phyloP scores from a whole-genome alignment of 179 eudicot genomes.

The Silene noctiflora region DNA sequence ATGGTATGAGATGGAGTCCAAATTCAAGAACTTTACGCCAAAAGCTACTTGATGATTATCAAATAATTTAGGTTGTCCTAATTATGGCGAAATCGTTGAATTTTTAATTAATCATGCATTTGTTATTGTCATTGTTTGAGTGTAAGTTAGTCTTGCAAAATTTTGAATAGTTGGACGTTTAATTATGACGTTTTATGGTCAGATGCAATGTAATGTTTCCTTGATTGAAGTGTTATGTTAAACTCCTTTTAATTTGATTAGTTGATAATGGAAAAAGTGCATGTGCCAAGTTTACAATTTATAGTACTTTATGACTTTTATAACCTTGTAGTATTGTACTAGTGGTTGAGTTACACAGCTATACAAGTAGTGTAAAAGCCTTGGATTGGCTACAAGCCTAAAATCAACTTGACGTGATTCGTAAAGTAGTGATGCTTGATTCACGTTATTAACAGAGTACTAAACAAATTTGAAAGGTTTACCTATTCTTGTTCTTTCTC shows the following conservation, averaged over 20 bases:
- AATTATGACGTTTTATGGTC: conserved; percentile 1
- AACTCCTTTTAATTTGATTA: background rate
- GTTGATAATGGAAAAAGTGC: background rate
- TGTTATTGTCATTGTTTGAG: background rate
- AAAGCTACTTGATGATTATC: conserved; percentile 18
- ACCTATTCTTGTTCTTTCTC: no score
- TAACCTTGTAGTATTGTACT: background rate
- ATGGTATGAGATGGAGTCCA: conserved; percentile 35
- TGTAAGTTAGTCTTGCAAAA: background rate
- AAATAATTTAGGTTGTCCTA: background rate
- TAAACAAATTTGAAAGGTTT: no score
- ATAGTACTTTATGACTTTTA: background rate
- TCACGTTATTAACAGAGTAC: no score
- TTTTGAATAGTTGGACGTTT: conserved; percentile 7
- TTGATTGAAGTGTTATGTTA: conserved; percentile 2
- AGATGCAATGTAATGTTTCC: background rate
- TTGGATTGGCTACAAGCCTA: no score
- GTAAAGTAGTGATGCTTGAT: no score
- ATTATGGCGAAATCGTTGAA: background rate
- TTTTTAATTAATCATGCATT: conserved; percentile 6
- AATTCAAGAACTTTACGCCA: conserved; percentile 24
- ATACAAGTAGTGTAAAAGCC: no score
- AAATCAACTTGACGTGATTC: no score
- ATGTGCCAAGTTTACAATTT: background rate
- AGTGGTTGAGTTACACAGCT: no score